Evolutionary conservation across 768 basidiomycete species (phyloP), one percentile per base, ranked within the genome.

Genomic region (Omphalotus guepiniiformis): DNA sequence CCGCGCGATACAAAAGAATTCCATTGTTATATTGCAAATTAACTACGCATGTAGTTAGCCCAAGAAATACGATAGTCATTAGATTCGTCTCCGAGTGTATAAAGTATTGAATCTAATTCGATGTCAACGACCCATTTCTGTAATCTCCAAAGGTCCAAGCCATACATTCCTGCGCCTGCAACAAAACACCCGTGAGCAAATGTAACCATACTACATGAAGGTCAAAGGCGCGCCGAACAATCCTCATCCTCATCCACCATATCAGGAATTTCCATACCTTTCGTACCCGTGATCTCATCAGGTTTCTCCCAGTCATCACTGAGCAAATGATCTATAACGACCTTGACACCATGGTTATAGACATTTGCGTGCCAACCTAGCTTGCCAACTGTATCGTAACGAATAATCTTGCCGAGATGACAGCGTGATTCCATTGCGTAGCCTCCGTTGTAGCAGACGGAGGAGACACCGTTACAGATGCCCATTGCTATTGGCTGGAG

Each of bases 351-450:
- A 50, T 93, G 91, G 6, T 80, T 85, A 15, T 83, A 71, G 15
- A 88, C 59, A 55, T 86, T 80, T 18, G 90, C 90, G 15, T 72
- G 67, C 94, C 94, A 96, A 1, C 80, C 79, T 12, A 85, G 73
- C 56, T 83, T 80, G 16, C 78, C 77, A 23, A 96, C 88, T 0
- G 93, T 93, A 63, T 97, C 93, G 61, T 92, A 95, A 5, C 82
- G 68, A 41, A 88, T 80, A 13, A 82, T 78, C 59, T 85, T 81
- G 19, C 95, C 95, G 0, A 88, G 74, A 62, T 97, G 95, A 57
- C 95, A 98, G n/a, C 81, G 73, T 3, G 83, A 78, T 66, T 93
- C 91, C 65, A 93, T 68, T 0, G 92, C 95, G 57, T 88, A 94
- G 1, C 95, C 94, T 9, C 63, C 73, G 23, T 76, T 58, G 4